Percentiles rank a stretch among this genome's conserved stretches.
These are phyloP conservation scores for Cercospora janseana DNA, from an alignment of 2,329 filamentous ascomycete species.

Conservation along the genomic window DNA sequence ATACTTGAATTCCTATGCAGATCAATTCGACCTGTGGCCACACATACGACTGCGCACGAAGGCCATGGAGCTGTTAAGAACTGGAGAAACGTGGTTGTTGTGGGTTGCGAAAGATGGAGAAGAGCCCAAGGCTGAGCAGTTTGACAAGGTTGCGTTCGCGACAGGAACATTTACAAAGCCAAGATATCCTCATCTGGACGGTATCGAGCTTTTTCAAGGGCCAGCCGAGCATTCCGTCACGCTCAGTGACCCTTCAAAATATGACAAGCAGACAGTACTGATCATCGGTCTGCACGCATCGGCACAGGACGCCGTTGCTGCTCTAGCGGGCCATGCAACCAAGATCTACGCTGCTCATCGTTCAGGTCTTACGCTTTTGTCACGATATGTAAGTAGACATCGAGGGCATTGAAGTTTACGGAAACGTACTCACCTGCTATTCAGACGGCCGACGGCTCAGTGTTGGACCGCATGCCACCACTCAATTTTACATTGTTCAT, in stretches of 20 bases:
- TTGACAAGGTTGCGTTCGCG: conserved; percentile 41
- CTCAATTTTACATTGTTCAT: conserved; percentile 27
- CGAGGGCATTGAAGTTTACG: too few relatives aligned
- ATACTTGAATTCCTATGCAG: conserved; percentile 26
- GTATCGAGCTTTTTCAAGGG: conserved; percentile 42
- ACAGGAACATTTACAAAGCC: conserved; percentile 40
- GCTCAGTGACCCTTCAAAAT: conserved; percentile 35
- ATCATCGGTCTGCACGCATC: conserved; percentile 48
- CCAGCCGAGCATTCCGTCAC: conserved; percentile 40
- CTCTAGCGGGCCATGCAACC: conserved; percentile 10
- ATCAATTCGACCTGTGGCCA: conserved; percentile 41
- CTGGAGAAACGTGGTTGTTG: conserved; percentile 36
- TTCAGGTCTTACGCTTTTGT: conserved; percentile 7
- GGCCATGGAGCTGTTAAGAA: conserved; percentile 22
- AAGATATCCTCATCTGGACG: conserved; percentile 40
- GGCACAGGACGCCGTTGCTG: conserved; percentile 36
- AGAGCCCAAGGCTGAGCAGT: conserved; percentile 27
- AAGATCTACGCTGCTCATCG: conserved; percentile 15
- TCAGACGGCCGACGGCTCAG: too few relatives aligned
- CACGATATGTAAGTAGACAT: too few relatives aligned
- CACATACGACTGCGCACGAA: conserved; percentile 37
- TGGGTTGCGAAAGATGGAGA: conserved; percentile 35
- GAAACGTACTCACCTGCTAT: too few relatives aligned
- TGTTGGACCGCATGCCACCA: conserved; percentile 13
- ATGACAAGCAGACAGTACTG: conserved; percentile 42